phyloP scores from a whole-genome alignment of 257 asterid species.

The Solanum infundibuliforme region DNA sequence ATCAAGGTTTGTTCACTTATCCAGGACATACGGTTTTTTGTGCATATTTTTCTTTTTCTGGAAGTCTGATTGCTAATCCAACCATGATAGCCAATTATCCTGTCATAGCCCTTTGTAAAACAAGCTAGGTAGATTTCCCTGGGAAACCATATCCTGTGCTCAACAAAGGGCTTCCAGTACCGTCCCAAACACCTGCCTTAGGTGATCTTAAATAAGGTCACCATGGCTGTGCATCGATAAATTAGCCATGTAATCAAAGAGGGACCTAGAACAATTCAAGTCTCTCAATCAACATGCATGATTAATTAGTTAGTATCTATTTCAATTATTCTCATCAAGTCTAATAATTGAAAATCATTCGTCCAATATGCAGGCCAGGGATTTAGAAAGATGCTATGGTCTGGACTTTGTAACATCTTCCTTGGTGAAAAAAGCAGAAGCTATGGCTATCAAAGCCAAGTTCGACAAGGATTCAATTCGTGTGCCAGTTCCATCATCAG shows the following conservation, averaged over 20 bases:
- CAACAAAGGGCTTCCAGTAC: not conserved
- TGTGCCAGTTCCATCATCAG: not conserved
- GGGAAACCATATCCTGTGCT: not conserved
- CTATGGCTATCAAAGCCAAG: slow-evolving; percentile 33
- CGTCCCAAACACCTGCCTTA: not conserved
- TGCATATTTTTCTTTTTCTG: not conserved
- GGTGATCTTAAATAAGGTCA: not conserved
- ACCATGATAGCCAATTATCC: not conserved
- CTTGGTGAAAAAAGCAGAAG: slow-evolving; percentile 55
- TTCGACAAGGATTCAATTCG: slow-evolving; percentile 28
- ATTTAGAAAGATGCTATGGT: slow-evolving; percentile 55
- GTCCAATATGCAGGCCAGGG: slow-evolving; percentile 44
- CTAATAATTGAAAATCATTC: not conserved
- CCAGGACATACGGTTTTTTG: not conserved
- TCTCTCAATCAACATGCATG: not conserved
- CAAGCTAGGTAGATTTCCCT: not conserved
- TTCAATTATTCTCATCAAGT: not conserved
- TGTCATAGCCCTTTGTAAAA: not conserved
- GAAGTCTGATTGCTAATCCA: not conserved
- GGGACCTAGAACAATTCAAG: not conserved
- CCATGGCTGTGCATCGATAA: not conserved
- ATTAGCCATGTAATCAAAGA: not conserved
- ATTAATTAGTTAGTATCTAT: not conserved
- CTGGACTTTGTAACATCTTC: slow-evolving; percentile 77
- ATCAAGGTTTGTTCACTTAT: slow-evolving; percentile 45